Evolutionary conservation across 495 filamentous ascomycete genomes (phyloP), one percentile per base, ranked within the genome.

Genomic region (Pyronema omphalodes): DNA sequence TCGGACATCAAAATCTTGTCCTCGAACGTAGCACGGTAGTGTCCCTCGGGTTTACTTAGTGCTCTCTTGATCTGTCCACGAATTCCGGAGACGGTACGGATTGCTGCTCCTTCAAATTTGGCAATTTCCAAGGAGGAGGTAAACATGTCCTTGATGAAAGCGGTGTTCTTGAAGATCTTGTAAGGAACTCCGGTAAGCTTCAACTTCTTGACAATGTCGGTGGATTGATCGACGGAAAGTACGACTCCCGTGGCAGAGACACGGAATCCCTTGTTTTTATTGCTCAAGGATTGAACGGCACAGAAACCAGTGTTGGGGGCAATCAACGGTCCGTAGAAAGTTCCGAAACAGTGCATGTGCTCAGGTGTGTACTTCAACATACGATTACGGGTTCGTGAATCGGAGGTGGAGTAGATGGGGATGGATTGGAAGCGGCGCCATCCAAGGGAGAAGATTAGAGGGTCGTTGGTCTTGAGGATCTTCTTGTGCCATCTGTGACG

Each of bases 91-190:
- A 98, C 91, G 0, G 91, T 98, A 54, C 86, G 83, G 68, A 98
- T 89, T 44, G 82, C 79, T 8, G 91, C 91, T 37, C 91, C 93
- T 71, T 96, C 91, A 62, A 98, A 96, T 69, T 96, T 96, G 66
- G 91, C 89, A 55, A 96, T 87, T 66, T 98, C 91, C 11, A 98
- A 75, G 0, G 84, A 72, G 0, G 81, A 81, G 61, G 76, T 88
- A 73, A 98, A 98, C 91, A 98, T 98, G 67, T 95, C 86, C 66
- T 88, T 89, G 72, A 98, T 91, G 69, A 98, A 96, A 14, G 91
- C 87, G 0, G 91, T 98, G 70, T 98, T 98, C 66, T 93, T 93
- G 77, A 94, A 98, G 68, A 98, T 93, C 72, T 96, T 98, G 71
- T 86, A 88, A 6, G 91, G 86, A 29, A 77, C 73, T 58, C 88